Evolutionary conservation across 805 yeast genomes (phyloP).

Genomic region (Starmerella apis): DNA sequence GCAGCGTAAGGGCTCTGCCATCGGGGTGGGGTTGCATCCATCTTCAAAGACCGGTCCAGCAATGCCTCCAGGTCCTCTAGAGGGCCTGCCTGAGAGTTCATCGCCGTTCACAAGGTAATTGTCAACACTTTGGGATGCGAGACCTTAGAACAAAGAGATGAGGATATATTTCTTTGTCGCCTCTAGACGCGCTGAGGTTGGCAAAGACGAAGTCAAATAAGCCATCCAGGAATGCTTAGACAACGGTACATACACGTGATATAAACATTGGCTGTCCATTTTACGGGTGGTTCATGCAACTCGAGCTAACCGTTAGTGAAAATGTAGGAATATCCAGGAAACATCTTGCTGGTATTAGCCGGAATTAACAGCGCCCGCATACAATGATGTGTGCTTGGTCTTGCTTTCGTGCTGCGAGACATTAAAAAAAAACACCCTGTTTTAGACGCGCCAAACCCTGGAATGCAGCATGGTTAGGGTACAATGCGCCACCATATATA

Average conservation of each 20-base stretch:
- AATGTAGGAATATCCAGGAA: too few relatives aligned
- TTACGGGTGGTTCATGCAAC: not conserved
- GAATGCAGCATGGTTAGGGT: not conserved
- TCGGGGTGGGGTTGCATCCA: conserved; percentile 18
- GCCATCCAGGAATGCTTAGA: not conserved
- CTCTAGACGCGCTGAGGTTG: not conserved
- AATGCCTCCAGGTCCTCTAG: conserved; percentile 22
- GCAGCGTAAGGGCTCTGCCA: conserved; percentile 12
- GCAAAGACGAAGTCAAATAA: not conserved
- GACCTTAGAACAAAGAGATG: not conserved
- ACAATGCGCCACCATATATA: not conserved
- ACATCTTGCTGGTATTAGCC: too few relatives aligned
- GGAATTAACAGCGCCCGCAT: too few relatives aligned
- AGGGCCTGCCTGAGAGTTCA: conserved; percentile 8
- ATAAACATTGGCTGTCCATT: not conserved
- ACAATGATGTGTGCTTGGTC: too few relatives aligned
- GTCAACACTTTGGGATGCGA: not conserved
- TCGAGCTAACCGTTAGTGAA: too few relatives aligned
- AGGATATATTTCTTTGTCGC: not conserved
- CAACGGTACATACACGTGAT: not conserved
- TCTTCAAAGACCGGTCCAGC: conserved; percentile 19
- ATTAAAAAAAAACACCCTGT: too few relatives aligned
- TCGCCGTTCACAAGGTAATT: conserved; percentile 2
- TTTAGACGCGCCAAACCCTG: not conserved
- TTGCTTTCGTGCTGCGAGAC: too few relatives aligned